phyloP scores from a whole-genome alignment of 1,139 yeast species.

The Saccharomycopsis hybrid region DNA sequence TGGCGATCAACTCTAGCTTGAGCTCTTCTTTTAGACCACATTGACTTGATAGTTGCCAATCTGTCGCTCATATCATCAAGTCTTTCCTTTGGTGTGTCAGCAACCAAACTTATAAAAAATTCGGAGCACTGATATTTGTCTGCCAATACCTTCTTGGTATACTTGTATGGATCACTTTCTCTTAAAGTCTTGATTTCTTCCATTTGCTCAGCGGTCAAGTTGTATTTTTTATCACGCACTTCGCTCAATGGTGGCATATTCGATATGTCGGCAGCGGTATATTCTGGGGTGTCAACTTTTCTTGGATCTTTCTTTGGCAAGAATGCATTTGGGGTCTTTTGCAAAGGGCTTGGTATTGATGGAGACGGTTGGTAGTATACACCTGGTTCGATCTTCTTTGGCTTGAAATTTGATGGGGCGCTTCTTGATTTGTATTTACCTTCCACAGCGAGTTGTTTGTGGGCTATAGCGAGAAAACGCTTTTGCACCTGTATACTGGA shows the following conservation, averaged over 20 bases:
- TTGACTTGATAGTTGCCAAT: conserved; percentile 35
- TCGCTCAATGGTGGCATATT: conserved; percentile 45
- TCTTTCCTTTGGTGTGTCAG: conserved; percentile 37
- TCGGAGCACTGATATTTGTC: conserved; percentile 53
- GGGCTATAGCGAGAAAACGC: neutral
- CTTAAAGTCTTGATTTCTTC: conserved; percentile 58
- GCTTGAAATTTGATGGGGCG: conserved; percentile 33
- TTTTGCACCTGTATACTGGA: too few species aligned
- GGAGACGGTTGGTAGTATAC: conserved; percentile 44
- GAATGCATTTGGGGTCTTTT: conserved; percentile 62
- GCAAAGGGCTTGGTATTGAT: conserved; percentile 32
- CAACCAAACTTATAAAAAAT: conserved; percentile 47
- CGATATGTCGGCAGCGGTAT: conserved; percentile 32
- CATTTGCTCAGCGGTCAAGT: conserved; percentile 55
- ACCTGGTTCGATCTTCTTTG: conserved; percentile 29
- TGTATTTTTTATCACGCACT: conserved; percentile 45
- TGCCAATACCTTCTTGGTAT: conserved; percentile 67
- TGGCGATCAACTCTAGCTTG: conserved; percentile 47
- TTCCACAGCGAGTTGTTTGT: conserved; percentile 6
- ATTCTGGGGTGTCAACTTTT: conserved; percentile 31
- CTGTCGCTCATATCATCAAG: conserved; percentile 38
- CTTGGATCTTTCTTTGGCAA: conserved; percentile 63
- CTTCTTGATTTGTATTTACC: conserved; percentile 30
- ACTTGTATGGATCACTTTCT: conserved; percentile 49
- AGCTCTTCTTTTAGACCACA: conserved; percentile 43